Conservation (phyloP, 768 basidiomycete species). For the Mycena vitilis region DNA sequence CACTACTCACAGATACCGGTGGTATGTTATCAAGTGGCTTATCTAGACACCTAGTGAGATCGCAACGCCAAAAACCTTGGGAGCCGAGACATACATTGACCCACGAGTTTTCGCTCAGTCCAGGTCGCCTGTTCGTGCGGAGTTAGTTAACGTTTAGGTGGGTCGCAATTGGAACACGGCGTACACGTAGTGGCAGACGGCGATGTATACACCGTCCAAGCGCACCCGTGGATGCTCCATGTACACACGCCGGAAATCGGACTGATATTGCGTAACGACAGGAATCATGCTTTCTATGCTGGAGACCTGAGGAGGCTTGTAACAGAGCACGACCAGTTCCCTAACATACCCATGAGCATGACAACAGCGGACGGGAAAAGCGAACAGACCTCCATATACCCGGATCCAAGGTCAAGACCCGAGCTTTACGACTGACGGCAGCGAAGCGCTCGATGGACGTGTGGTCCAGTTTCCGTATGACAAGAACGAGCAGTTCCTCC, state of each 20-base stretch:
- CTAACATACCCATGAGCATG: conserved; percentile 50
- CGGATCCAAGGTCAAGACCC: conserved; percentile 76
- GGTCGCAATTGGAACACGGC: conserved; percentile 39
- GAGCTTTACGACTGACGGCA: conserved; percentile 75
- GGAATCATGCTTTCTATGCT: conserved; percentile 59
- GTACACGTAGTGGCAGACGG: conserved; percentile 89
- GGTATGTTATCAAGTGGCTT: conserved; percentile 90
- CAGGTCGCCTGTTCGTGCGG: conserved; percentile 64
- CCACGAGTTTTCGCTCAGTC: conserved; percentile 88
- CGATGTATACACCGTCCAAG: conserved; percentile 91
- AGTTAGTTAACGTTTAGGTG: conserved; percentile 23
- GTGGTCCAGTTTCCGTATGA: conserved; percentile 76
- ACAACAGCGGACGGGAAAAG: background rate
- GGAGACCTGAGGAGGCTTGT: conserved; percentile 81
- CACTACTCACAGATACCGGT: conserved; percentile 82
- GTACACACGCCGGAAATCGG: conserved; percentile 80
- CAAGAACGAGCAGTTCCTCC: conserved; percentile 77
- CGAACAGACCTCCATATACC: conserved; percentile 78
- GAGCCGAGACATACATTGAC: conserved; percentile 69
- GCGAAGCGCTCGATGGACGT: conserved; percentile 84
- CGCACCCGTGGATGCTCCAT: conserved; percentile 89
- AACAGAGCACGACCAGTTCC: conserved; percentile 70
- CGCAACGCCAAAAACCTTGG: conserved; percentile 19
- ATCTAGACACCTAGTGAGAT: conserved; percentile 56
- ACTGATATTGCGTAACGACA: conserved; percentile 63